Percentiles rank a stretch among this genome's conserved stretches.
These are phyloP conservation scores for Pichia sp. DNA, from an alignment of 1,139 yeast genomes.

Conservation along the genomic window DNA sequence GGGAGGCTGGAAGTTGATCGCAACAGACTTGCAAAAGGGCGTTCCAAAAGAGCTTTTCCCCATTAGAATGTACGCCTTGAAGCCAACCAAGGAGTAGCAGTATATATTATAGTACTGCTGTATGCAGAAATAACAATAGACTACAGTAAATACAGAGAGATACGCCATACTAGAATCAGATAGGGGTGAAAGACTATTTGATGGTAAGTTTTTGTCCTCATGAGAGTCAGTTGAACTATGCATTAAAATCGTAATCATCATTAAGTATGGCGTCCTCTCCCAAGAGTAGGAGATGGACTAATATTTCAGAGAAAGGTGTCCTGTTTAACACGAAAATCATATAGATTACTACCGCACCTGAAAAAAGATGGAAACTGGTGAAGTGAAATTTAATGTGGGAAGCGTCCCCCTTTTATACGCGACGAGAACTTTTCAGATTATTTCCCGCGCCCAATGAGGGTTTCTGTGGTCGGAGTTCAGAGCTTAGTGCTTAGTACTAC, in stretches of 20 bases:
- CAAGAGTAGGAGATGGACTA: no score
- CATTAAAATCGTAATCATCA: slow-evolving; percentile 38
- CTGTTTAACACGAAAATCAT: no score
- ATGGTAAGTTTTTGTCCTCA: slow-evolving; percentile 36
- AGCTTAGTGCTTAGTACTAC: no score
- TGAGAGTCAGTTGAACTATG: slow-evolving; percentile 48
- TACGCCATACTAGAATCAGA: slow-evolving; percentile 37
- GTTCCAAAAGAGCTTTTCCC: slow-evolving; percentile 85
- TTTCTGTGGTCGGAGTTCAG: no score
- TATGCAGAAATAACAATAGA: neutral
- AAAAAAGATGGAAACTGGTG: no score
- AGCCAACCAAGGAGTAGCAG: slow-evolving; percentile 31
- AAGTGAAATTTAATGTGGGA: no score
- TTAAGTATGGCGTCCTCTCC: no score
- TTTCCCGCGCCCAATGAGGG: no score
- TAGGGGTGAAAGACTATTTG: slow-evolving; percentile 77
- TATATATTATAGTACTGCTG: neutral
- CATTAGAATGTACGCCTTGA: slow-evolving; percentile 90
- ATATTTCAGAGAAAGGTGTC: no score
- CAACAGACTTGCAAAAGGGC: slow-evolving; percentile 83
- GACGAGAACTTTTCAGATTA: no score
- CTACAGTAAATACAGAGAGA: neutral
- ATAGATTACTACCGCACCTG: no score
- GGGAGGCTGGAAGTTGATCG: slow-evolving; percentile 80
- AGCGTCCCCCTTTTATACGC: no score